phyloP scores from a whole-genome alignment of 495 filamentous ascomycete genomes.

The Halenospora varia region DNA sequence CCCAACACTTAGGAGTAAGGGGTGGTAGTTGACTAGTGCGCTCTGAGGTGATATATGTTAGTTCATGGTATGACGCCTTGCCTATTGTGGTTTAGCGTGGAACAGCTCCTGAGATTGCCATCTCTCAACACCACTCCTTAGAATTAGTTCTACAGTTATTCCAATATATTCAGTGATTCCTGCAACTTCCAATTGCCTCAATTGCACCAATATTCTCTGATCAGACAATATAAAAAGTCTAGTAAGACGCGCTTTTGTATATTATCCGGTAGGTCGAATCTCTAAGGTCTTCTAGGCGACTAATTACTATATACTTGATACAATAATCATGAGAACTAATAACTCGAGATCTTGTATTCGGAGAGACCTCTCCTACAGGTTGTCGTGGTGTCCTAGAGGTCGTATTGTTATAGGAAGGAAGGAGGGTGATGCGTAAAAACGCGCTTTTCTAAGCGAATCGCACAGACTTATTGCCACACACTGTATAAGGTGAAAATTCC shows the following conservation, averaged over 20 bases:
- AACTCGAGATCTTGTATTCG: not conserved
- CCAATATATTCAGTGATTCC: too few species aligned
- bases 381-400: not conserved
- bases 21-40: not conserved
- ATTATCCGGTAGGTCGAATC: not conserved
- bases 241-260: not conserved
- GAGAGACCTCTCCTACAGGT: not conserved
- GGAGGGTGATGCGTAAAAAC: not conserved
- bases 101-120: too few species aligned
- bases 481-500: not conserved
- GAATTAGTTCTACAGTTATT: too few species aligned
- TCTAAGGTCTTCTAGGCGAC: not conserved
- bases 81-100: too few species aligned
- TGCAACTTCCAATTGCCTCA: too few species aligned
- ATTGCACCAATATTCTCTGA: too few species aligned
- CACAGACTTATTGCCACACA: not conserved
- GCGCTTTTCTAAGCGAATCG: not conserved
- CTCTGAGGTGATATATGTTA: not conserved
- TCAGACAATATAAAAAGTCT: not conserved
- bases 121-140: too few species aligned
- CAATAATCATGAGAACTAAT: not conserved
- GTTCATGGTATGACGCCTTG: too few species aligned
- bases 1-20: too few species aligned
- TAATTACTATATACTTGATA: not conserved
- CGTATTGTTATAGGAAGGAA: not conserved